Conservation (phyloP, 257 asterid species). For the Lycium ferocissimum region DNA sequence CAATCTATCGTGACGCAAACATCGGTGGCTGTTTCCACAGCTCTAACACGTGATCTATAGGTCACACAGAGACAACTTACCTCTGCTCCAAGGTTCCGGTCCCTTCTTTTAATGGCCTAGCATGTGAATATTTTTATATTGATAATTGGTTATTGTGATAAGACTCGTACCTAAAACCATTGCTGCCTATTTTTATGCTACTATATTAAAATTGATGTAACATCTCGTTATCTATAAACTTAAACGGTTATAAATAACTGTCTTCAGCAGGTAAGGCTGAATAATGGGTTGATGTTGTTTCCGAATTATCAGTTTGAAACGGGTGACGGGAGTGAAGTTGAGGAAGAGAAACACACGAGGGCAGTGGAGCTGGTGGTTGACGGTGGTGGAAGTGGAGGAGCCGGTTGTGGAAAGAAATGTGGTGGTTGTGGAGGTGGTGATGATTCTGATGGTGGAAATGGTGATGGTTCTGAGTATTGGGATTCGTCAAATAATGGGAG, state of each 20-base stretch:
- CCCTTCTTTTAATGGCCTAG: no score
- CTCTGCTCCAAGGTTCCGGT: no score
- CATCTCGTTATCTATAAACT: neutral
- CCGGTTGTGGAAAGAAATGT: conserved; percentile 34
- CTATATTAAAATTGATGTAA: neutral
- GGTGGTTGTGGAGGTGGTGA: conserved; percentile 27
- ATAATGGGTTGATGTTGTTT: neutral
- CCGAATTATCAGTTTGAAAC: conserved; percentile 20
- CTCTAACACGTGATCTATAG: no score
- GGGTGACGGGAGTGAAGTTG: neutral
- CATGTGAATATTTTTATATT: no score
- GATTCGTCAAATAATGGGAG: conserved; percentile 36
- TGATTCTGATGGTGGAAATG: neutral
- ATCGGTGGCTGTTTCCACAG: no score
- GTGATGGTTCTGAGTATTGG: conserved; percentile 17
- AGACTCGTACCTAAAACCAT: no score
- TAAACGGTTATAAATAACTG: neutral
- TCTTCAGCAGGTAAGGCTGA: neutral
- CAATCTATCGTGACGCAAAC: no score
- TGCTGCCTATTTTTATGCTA: neutral
- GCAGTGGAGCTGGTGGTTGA: conserved; percentile 30
- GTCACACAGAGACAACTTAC: no score
- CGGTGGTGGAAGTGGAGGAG: conserved; percentile 36
- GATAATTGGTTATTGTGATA: no score
- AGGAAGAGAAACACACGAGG: neutral